Evolutionary conservation across 1,284 basidiomycete species (phyloP).

Genomic region (Trametes sp.): DNA sequence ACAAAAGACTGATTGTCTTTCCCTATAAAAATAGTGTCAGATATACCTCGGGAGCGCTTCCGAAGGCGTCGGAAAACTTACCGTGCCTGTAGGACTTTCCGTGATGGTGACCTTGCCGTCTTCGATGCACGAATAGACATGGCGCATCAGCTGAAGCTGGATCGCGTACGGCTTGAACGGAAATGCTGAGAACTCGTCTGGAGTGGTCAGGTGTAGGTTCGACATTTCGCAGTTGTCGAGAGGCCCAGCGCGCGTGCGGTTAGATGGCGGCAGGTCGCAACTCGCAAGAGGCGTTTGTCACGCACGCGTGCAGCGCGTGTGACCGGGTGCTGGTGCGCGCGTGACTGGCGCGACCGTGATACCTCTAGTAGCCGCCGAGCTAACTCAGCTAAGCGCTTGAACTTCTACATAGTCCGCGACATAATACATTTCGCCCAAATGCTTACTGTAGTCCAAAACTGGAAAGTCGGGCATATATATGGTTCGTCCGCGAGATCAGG

Average conservation of each 20-base stretch:
- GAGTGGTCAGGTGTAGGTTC: constrained; percentile 63
- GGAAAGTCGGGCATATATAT: too few relatives aligned
- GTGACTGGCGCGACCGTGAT: too few relatives aligned
- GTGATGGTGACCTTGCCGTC: constrained; percentile 78
- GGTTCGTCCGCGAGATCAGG: too few relatives aligned
- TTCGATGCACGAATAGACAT: constrained; percentile 87
- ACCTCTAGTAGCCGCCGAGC: too few relatives aligned
- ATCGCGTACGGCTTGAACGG: constrained; percentile 90
- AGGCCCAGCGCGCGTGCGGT: too few relatives aligned
- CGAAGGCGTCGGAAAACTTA: constrained; percentile 41
- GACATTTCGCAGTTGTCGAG: too few relatives aligned
- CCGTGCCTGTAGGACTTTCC: constrained; percentile 89
- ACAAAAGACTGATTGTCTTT: constrained; percentile 87
- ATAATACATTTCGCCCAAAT: too few relatives aligned
- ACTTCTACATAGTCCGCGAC: too few relatives aligned
- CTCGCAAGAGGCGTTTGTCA: not conserved
- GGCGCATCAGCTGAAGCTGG: constrained; percentile 89
- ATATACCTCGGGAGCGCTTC: constrained; percentile 12
- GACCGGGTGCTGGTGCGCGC: too few relatives aligned
- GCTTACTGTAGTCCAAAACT: too few relatives aligned
- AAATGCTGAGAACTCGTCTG: constrained; percentile 74
- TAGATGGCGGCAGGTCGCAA: not conserved
- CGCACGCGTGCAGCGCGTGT: too few relatives aligned
- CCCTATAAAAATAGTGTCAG: constrained; percentile 54
- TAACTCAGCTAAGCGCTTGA: too few relatives aligned